Evolutionary conservation across 345 rosid genomes (phyloP), one percentile per base, ranked within the genome.

Genomic region (Draba incana): DNA sequence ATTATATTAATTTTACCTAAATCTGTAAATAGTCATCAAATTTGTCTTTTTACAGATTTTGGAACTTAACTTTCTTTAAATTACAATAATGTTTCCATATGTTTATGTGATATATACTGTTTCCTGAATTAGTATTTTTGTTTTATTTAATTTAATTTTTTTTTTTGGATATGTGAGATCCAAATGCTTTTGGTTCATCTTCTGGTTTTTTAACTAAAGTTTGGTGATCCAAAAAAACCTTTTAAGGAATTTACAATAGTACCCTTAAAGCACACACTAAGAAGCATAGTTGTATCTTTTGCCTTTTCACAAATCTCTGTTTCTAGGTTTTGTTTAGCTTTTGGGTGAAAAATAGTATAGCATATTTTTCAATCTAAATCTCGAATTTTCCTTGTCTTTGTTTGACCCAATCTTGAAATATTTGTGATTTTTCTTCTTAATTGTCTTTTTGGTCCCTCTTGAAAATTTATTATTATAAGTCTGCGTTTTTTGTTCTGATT

Each of bases 401-500:
- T 68, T 75, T 68, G 65, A 62, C 78, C 58, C 12, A 62, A 56
- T 68, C 78, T 68, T 48, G 46, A 61, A 54, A 68, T 28, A 2
- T 28, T 57, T 49, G 8, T n/a, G 45, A 47, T 33, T 33, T 43
- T 71, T 66, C 48, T 41, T 45, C 62, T 16, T 62, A 24, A 54
- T 38, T 57, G 31, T 66, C 54, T 15, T 54, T 74, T 57, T 60
- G 67, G 72, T 74, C 72, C 72, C 62, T 74, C 33, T 59, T 24
- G 66, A 10, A 38, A 43, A 2, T 24, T 30, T 31, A 15, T 1
- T 74, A 63, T 4, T 4, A 42, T 15, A 41, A 25, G 50, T 66
- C 53, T 72, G 71, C 46, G 71, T 62, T 66, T 75, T 8, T 69
- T 39, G 69, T 75, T 75, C 69, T 62, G 78, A 75, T 75, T 68